Conservation (phyloP, 805 yeast genomes). For the Wickerhamia fluorescens region DNA sequence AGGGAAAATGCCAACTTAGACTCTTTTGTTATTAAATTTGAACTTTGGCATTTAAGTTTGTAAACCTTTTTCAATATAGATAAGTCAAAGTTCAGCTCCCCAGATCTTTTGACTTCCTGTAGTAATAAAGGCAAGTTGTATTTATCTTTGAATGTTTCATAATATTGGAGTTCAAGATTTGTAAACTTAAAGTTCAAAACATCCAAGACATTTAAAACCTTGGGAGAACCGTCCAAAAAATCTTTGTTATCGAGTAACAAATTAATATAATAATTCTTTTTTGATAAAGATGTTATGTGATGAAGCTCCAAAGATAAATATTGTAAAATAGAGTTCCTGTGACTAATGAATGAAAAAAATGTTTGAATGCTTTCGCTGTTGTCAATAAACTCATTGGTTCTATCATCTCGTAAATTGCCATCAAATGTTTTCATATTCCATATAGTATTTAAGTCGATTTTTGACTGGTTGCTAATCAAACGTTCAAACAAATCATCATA, state of each 20-base stretch:
- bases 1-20: slow-evolving; percentile 15
- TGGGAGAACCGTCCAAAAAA: slow-evolving; percentile 54
- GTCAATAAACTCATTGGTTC: slow-evolving; percentile 24
- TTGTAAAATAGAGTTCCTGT: slow-evolving; percentile 55
- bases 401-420: slow-evolving; percentile 26
- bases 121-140: slow-evolving; percentile 30
- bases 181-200: slow-evolving; percentile 50
- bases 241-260: slow-evolving; percentile 45
- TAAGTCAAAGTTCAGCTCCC: slow-evolving; percentile 6
- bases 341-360: slow-evolving; percentile 52
- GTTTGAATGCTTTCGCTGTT: slow-evolving; percentile 40
- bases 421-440: slow-evolving; percentile 48
- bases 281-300: slow-evolving; percentile 43
- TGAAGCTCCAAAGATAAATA: slow-evolving; percentile 71
- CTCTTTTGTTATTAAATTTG: slow-evolving; percentile 14
- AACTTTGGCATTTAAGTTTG: slow-evolving; percentile 14
- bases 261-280: slow-evolving; percentile 46
- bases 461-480: slow-evolving; percentile 46
- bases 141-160: slow-evolving; percentile 17
- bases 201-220: slow-evolving; percentile 64
- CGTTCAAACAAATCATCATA: slow-evolving; percentile 42
- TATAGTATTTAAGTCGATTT: slow-evolving; percentile 43
- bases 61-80: slow-evolving; percentile 20
- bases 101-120: slow-evolving; percentile 23
- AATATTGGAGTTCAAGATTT: slow-evolving; percentile 37